Base-by-base conservation (phyloP, 805 yeast genomes). In the Nakazawaea laoshanensis region DNA sequence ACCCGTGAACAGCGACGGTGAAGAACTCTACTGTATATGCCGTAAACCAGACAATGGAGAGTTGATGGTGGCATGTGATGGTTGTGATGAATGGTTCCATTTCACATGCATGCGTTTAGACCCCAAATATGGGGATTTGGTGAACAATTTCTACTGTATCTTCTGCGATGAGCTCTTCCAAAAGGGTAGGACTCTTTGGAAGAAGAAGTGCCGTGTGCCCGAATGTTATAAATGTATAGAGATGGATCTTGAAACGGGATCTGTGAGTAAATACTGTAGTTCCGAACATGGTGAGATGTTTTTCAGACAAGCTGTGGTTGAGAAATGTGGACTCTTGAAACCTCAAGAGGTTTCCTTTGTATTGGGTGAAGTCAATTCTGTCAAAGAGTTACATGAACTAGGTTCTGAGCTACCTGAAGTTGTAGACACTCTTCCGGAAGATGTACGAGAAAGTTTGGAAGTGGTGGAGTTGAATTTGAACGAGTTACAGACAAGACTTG, bases 11-110 rank as follows among this genome's bases (percentile, higher is more conserved):
- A 43, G 61, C 15, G 61, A 68, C 43, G 63, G 77, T 15, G 82
- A 77, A 42, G 84, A 78, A 43, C 57, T 82, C 5, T 86, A 65
- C 46, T 87, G 96, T 50, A 56, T 77, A 1, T 87, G 96, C 51
- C 65, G 92, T 24, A 69, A 67, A 39, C 80, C 86, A 0, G 96
- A 88, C 46, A 65, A 68, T 38, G 92, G 88, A 2, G 77, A 74
- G 37, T 58, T 87, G 50, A 88, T 88, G 96, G 81, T 88, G n/a
- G 85, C 82, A 0, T 87, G 96, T 51, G 96, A 87, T 50, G 88
- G 85, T 5, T 88, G 96, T 55, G 95, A 86, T 47, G 95, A 85
- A 38, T 88, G 96, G 96, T 88, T 68, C 49, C 96, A 88, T 55
- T 84, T 87, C 53, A 60, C 58, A 29, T 88, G 96, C 50, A 71